Percentiles rank a stretch among this genome's conserved stretches.
These are phyloP conservation scores for Papiliotrema terrestris DNA, from an alignment of 1,284 basidiomycete genomes.

Conservation along the genomic window DNA sequence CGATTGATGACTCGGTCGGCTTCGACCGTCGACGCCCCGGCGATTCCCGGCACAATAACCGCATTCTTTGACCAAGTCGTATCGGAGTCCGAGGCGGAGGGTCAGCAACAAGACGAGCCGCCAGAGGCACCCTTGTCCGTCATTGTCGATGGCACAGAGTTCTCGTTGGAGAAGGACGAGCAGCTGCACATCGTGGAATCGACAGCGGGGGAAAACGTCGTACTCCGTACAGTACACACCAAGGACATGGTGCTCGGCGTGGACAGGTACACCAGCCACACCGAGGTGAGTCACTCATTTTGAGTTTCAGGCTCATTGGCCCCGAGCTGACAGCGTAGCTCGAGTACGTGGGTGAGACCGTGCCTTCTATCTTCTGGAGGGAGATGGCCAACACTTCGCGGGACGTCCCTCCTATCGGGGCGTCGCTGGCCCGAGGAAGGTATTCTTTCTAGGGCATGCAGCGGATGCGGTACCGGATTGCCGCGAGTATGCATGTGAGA, in stretches of 20 bases:
- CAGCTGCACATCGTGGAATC: conserved; percentile 1
- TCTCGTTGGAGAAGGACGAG: conserved; percentile 1
- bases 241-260: conserved; percentile 4
- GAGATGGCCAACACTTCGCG: conserved; percentile 1
- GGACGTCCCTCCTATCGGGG: background rate
- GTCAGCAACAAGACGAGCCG: background rate
- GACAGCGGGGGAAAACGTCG: background rate
- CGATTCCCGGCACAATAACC: background rate
- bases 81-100: background rate
- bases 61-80: background rate
- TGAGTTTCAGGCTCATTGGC: background rate
- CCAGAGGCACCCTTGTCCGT: background rate
- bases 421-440: background rate
- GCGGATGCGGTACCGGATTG: background rate
- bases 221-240: background rate
- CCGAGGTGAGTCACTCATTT: conserved; percentile 4
- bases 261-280: background rate
- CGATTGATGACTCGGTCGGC: background rate
- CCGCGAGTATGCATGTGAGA: background rate
- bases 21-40: background rate
- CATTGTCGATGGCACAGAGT: background rate
- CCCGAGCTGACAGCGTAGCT: background rate
- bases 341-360: background rate
- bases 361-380: background rate
- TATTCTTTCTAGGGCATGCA: background rate